Conservation (phyloP, 176 grass and related monocot genomes). For the Phoenix dactylifera region DNA sequence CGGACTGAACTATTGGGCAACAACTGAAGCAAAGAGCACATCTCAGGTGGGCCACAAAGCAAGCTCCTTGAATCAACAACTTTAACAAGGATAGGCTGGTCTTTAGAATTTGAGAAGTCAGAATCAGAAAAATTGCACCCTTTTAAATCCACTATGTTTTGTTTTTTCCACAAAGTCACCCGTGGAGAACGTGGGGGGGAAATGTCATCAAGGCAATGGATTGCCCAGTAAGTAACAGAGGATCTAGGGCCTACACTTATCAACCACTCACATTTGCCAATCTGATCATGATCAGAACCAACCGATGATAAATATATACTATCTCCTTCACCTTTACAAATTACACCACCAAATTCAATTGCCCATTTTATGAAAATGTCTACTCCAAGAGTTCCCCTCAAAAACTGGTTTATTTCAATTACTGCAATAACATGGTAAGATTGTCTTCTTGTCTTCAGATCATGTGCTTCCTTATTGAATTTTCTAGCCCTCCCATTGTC, state of each 20-base stretch:
- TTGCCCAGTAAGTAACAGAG: slow-evolving; percentile 59
- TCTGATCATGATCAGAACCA: slow-evolving; percentile 25
- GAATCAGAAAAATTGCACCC: slow-evolving; percentile 19
- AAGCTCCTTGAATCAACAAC: slow-evolving; percentile 46
- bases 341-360: slow-evolving; percentile 38
- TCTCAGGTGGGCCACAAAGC: slow-evolving; percentile 50
- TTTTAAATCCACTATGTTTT: slow-evolving; percentile 25
- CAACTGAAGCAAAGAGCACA: slow-evolving; percentile 76
- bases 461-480: slow-evolving; percentile 32
- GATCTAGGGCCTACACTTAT: slow-evolving; percentile 48
- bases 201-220: slow-evolving; percentile 83
- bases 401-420: slow-evolving; percentile 61
- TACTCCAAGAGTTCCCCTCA: slow-evolving; percentile 61
- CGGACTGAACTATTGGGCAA: slow-evolving; percentile 43
- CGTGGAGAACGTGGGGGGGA: slow-evolving; percentile 69
- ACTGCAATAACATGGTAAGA: slow-evolving; percentile 65
- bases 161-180: slow-evolving; percentile 67
- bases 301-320: slow-evolving; percentile 45
- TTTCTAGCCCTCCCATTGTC: slow-evolving; percentile 38
- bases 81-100: slow-evolving; percentile 46
- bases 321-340: slow-evolving; percentile 36
- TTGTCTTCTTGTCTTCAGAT: slow-evolving; percentile 15
- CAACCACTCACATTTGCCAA: slow-evolving; percentile 89
- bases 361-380: slow-evolving; percentile 75
- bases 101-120: slow-evolving; percentile 21